Conservation (phyloP, 2,329 filamentous ascomycete genomes). For the Cryphonectria japonica region DNA sequence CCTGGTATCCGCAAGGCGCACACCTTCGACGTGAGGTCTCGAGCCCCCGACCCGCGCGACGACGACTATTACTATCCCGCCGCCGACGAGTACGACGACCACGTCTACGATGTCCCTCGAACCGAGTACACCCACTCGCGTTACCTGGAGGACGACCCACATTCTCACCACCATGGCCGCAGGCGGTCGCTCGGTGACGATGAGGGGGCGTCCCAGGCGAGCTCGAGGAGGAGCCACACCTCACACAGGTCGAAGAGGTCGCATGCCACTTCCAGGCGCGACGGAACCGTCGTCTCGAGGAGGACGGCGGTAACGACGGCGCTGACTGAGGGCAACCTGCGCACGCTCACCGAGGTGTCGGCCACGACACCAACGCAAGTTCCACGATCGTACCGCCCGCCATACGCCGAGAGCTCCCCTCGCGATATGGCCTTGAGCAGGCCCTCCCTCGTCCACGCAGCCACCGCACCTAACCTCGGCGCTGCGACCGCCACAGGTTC, state of each 20-base stretch:
- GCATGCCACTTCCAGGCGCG: background rate
- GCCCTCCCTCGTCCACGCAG: slow-evolving; percentile 40
- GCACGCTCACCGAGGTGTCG: slow-evolving; percentile 57
- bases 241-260: slow-evolving; percentile 22
- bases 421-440: slow-evolving; percentile 49
- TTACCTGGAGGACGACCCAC: slow-evolving; percentile 36
- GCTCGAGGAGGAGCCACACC: slow-evolving; percentile 26
- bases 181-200: slow-evolving; percentile 25
- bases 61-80: slow-evolving; percentile 33
- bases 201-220: slow-evolving; percentile 29
- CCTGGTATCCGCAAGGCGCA: slow-evolving; percentile 60
- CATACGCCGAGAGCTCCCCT: slow-evolving; percentile 42
- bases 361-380: slow-evolving; percentile 50
- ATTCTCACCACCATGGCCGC: slow-evolving; percentile 31
- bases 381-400: slow-evolving; percentile 43
- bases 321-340: slow-evolving; percentile 58
- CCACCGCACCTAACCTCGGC: slow-evolving; percentile 33
- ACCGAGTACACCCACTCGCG: slow-evolving; percentile 25
- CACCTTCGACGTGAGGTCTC: slow-evolving; percentile 50
- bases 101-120: slow-evolving; percentile 33
- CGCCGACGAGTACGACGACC: slow-evolving; percentile 32
- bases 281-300: slow-evolving; percentile 36
- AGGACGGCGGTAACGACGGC: slow-evolving; percentile 36
- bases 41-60: slow-evolving; percentile 38
- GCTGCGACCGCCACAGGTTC: slow-evolving; percentile 36